Conservation (phyloP, 176 grass and related monocot species). For the Oryza meridionalis region DNA sequence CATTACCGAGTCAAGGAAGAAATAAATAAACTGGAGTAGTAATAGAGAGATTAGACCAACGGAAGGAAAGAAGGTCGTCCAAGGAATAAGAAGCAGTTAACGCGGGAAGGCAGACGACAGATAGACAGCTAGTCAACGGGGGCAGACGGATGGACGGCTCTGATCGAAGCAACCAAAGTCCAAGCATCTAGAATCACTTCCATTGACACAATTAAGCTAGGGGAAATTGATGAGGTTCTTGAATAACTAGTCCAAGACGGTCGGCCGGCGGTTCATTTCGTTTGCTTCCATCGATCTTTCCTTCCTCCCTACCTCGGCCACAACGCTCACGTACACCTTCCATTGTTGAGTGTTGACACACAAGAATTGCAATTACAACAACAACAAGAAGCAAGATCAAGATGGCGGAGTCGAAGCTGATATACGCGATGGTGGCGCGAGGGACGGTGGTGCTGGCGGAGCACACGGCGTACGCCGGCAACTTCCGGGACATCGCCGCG, state of each 20-base stretch:
- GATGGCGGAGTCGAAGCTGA: conserved; percentile 66
- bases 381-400: neutral
- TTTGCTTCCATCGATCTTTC: neutral
- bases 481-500: conserved; percentile 77
- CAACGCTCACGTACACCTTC: neutral
- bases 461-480: conserved; percentile 81
- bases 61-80: neutral
- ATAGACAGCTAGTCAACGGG: neutral
- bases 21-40: neutral
- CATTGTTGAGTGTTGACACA: no score
- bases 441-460: conserved; percentile 79
- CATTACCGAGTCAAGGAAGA: neutral
- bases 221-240: neutral
- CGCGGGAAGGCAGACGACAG: neutral
- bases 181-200: neutral
- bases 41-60: neutral
- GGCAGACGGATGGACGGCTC: neutral
- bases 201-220: neutral
- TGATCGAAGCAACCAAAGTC: neutral
- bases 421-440: conserved; percentile 84
- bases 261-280: neutral
- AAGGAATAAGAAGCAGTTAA: neutral
- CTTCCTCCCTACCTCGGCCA: neutral
- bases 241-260: no score
- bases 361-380: no score